Conservation (phyloP, 805 yeast species). For the Suhomyces canberraensis region DNA sequence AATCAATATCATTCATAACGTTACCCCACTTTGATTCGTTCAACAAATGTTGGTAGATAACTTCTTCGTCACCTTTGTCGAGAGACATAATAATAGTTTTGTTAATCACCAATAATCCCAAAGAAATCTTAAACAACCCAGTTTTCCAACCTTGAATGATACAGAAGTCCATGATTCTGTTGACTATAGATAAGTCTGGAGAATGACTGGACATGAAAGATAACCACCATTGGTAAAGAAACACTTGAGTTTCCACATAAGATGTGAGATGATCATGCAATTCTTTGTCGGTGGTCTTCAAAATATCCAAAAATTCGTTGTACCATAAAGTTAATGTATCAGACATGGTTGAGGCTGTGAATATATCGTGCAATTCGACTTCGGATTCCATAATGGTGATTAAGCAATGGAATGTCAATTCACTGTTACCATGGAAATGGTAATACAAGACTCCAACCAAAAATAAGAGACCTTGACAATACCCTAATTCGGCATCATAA, state of each 20-base stretch:
- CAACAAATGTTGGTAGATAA: slow-evolving; percentile 40
- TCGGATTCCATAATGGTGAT: slow-evolving; percentile 59
- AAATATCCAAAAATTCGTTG: slow-evolving; percentile 46
- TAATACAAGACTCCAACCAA: slow-evolving; percentile 56
- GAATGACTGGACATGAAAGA: slow-evolving; percentile 58
- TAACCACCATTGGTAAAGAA: slow-evolving; percentile 65
- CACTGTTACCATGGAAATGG: slow-evolving; percentile 30
- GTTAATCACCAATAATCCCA: slow-evolving; percentile 51
- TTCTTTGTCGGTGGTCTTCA: slow-evolving; percentile 38
- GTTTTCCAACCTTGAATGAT: slow-evolving; percentile 54
- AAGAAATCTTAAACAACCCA: slow-evolving; percentile 50
- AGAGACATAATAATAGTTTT: slow-evolving; percentile 40
- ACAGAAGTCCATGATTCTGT: slow-evolving; percentile 50
- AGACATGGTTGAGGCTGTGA: slow-evolving; percentile 50
- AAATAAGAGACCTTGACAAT: slow-evolving; percentile 66
- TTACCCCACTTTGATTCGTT: slow-evolving; percentile 45
- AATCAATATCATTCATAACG: slow-evolving; percentile 32
- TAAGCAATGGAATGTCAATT: slow-evolving; percentile 49
- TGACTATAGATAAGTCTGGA: slow-evolving; percentile 48
- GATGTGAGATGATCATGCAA: slow-evolving; percentile 42
- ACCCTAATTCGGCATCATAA: slow-evolving; percentile 63
- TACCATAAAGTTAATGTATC: slow-evolving; percentile 52
- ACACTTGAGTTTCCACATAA: slow-evolving; percentile 43
- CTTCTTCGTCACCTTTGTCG: slow-evolving; percentile 38
- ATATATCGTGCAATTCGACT: slow-evolving; percentile 46